Percentiles rank a stretch among this genome's conserved stretches.
Conservation (phyloP, 2,329 filamentous ascomycete genomes). For the Xylaria sp. region DNA sequence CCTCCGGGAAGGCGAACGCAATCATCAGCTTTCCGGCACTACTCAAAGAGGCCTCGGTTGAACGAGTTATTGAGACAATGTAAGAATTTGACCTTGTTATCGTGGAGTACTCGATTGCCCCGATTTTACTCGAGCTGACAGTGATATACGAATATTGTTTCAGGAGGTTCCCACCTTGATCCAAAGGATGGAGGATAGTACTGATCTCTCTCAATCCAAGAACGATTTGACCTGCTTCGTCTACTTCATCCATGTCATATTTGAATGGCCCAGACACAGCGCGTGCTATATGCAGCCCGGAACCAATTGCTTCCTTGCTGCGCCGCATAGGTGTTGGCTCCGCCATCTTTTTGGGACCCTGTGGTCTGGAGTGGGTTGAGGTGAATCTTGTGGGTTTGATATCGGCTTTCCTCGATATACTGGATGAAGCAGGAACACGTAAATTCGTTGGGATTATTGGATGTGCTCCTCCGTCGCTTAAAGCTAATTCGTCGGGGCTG, state of each 20-base stretch:
- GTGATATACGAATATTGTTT: conserved; percentile 25
- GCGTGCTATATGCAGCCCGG: conserved; percentile 24
- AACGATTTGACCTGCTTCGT: conserved; percentile 17
- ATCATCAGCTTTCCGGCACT: conserved; percentile 26
- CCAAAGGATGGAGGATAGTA: conserved; percentile 28
- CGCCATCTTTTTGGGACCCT: not conserved
- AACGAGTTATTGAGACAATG: conserved; percentile 17
- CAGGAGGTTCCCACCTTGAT: conserved; percentile 19
- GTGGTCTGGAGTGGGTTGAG: conserved; percentile 2
- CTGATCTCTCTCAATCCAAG: conserved; percentile 28
- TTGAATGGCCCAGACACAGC: conserved; percentile 27
- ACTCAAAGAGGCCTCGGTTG: conserved; percentile 3
- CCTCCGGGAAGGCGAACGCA: conserved; percentile 26
- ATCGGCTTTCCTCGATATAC: conserved; percentile 30
- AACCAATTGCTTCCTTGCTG: conserved; percentile 16
- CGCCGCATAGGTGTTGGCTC: not conserved
- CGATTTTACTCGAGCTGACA: conserved; percentile 26
- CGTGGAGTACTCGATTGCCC: not conserved
- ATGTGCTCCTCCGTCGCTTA: conserved; percentile 17
- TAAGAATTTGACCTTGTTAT: not conserved
- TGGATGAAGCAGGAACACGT: conserved; percentile 17
- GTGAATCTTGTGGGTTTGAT: conserved; percentile 27
- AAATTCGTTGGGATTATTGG: conserved; percentile 15
- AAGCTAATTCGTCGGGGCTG: conserved; percentile 31
- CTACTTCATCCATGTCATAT: conserved; percentile 23